Evolutionary conservation across 148 eudicot genomes (phyloP), one percentile per base, ranked within the genome.

Genomic region (Gaultheria prostrata): DNA sequence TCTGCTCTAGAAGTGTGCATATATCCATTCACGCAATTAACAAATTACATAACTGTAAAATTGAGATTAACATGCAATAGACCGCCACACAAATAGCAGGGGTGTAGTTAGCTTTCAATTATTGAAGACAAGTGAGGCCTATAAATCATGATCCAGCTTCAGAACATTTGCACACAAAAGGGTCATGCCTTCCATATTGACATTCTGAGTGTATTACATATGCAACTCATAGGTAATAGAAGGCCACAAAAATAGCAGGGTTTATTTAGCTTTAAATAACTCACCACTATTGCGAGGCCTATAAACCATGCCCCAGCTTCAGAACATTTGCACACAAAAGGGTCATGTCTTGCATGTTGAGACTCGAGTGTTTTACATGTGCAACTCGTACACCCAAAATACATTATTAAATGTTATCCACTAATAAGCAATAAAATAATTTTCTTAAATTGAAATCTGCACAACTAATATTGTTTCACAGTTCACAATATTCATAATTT

Each of bases 261-360:
- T 77, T 49, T 51, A 5, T 4, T 76, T 76, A 28, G 56, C 30
- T 46, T 75, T 24, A 32, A 9, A 39, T 21, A 45, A 21, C 5
- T 50, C 78, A 75, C 50, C 21, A 49, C 21, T 53, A 77, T 76
- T 50, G 59, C 8, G 12, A 77, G 59, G 59, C 59, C 28, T 28
- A 77, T 76, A 17, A 50, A 26, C 35, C 33, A 51, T 53, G 65
- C 80, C 45, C 80, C 65, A 30, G 28, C 33, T 32, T 30, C 46
- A 53, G 35, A 33, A 53, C 28, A 77, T 17, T 78, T 13, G 61
- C 61, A 72, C 48, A 77, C 39, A 30, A 50, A 5, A 12, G 24
- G 61, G 32, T 48, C 78, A 76, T 76, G 56, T 56, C 54, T 76
- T 13, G 56, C 78, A 76, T 48, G 78, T 13, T 48, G 78, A 48